These are phyloP conservation scores for Termitomyces sp. DNA, from an alignment of 768 basidiomycete genomes.

Conservation along the genomic window DNA sequence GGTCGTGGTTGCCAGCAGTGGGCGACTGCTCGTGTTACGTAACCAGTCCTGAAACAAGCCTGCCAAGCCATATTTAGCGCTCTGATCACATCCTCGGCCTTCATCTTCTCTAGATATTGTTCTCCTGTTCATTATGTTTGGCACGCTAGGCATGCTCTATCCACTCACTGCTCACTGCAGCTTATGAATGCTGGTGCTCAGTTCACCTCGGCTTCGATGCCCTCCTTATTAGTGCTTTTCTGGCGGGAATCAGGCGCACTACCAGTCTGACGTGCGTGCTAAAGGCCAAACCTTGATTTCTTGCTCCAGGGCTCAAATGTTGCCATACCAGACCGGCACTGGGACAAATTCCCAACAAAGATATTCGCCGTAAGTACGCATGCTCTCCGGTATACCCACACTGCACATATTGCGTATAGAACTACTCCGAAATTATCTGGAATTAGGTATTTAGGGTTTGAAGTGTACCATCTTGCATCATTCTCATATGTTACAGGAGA, in stretches of 20 bases:
- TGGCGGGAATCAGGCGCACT: slow-evolving; percentile 79
- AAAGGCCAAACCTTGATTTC: neutral
- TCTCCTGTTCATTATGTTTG: slow-evolving; percentile 40
- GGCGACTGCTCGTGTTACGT: slow-evolving; percentile 9
- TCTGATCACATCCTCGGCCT: slow-evolving; percentile 1
- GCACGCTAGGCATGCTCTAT: slow-evolving; percentile 41
- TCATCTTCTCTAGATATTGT: neutral
- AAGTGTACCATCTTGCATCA: neutral
- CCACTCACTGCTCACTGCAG: neutral
- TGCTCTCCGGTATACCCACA: neutral
- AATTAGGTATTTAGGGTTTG: slow-evolving; percentile 46
- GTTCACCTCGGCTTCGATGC: slow-evolving; percentile 76
- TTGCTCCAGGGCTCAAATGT: neutral
- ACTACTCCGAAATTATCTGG: slow-evolving; percentile 70
- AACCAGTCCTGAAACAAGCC: slow-evolving; percentile 10
- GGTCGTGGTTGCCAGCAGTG: slow-evolving; percentile 3
- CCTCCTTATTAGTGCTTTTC: slow-evolving; percentile 69
- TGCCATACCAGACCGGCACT: slow-evolving; percentile 57
- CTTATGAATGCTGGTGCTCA: slow-evolving; percentile 13
- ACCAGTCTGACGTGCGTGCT: slow-evolving; percentile 78
- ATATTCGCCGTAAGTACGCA: slow-evolving; percentile 66
- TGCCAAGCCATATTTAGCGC: neutral
- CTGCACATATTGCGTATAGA: slow-evolving; percentile 36
- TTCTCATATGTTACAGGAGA: slow-evolving; percentile 49
- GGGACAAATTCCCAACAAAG: slow-evolving; percentile 79